Evolutionary conservation across 305 asterid genomes (phyloP).

Genomic region (Solanum hybrid): DNA sequence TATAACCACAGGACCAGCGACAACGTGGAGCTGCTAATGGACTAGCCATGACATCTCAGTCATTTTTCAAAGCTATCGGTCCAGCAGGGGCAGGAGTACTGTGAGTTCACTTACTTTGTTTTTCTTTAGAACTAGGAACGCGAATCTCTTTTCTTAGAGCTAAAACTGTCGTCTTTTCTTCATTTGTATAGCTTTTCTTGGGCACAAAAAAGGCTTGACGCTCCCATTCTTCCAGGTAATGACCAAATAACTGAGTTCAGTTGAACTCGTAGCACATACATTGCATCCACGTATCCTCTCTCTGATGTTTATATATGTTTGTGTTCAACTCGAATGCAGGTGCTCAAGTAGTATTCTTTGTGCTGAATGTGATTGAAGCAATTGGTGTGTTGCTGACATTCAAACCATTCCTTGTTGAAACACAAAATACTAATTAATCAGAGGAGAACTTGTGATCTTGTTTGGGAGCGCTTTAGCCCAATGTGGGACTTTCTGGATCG

Average conservation of each 20-base stretch:
- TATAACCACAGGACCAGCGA: conserved; percentile 38
- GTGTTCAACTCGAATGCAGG: conserved; percentile 34
- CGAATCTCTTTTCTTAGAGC: neutral
- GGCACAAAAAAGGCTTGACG: conserved; percentile 50
- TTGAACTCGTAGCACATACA: neutral
- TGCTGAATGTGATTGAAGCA: conserved; percentile 43
- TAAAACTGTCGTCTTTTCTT: neutral
- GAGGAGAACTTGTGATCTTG: neutral
- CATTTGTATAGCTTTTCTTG: conserved; percentile 47
- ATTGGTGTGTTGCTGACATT: conserved; percentile 51
- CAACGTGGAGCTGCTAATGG: conserved; percentile 90
- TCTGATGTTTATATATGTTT: neutral
- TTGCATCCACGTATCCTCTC: neutral
- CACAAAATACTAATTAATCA: neutral
- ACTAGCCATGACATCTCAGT: conserved; percentile 60
- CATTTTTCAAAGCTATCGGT: conserved; percentile 63
- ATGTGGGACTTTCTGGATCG: fast-evolving
- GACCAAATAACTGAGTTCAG: neutral
- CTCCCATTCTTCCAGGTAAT: conserved; percentile 61
- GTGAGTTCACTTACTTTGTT: conserved; percentile 33
- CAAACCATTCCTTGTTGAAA: conserved; percentile 48
- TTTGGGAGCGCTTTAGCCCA: neutral
- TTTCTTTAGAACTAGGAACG: neutral
- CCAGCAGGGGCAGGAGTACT: conserved; percentile 71
- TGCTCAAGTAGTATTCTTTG: conserved; percentile 50